Evolutionary conservation across 2,329 filamentous ascomycete species (phyloP), one percentile per base, ranked within the genome.

Genomic region (Aureobasidium musti): DNA sequence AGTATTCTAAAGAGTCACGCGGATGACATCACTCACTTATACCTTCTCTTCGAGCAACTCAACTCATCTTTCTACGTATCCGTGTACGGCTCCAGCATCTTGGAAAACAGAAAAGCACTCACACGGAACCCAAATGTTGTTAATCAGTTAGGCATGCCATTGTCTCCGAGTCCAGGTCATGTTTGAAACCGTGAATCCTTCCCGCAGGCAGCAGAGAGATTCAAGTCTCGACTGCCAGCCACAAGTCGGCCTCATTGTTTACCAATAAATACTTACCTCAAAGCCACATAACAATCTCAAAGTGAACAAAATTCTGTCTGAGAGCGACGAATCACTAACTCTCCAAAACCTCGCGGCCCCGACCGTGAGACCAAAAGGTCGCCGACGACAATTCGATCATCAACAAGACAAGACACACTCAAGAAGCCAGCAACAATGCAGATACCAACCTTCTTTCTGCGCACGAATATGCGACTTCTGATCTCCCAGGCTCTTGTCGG

Each of bases 401-500:
- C 26, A n/a, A n/a, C 17, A n/a, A 52, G 49, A 52, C 17, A 19
- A 11, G 8, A 26, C 47, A 50, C 26, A 50, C 13, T 28, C 13
- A 7, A 3, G 8, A 52, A n/a, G 26, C 7, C 49, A 30, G 49
- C 26, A 10, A 52, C 17, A n/a, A 63, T 63, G 59, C 45, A 30
- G 3, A 64, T 64, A 23, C 61, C 61, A 14, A 35, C 35, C n/a
- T 64, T 64, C 26, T 54, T 64, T 13, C 61, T 53, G 21, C 35
- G 33, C 10, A 43, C 61, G 19, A 54, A 41, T 5, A 33, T 21
- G 8, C 47, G 61, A 21, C 61, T 64, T 13, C 5, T 45, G 11
- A 39, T 64, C 26, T 64, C 54, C 37, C 61, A 64, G 49, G n/a
- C 61, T 13, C 17, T 64, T 8, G n/a, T 64, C 10, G 61, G 21